Base-by-base conservation (phyloP, 1,284 basidiomycete species). In the Fomitopsis betulina region DNA sequence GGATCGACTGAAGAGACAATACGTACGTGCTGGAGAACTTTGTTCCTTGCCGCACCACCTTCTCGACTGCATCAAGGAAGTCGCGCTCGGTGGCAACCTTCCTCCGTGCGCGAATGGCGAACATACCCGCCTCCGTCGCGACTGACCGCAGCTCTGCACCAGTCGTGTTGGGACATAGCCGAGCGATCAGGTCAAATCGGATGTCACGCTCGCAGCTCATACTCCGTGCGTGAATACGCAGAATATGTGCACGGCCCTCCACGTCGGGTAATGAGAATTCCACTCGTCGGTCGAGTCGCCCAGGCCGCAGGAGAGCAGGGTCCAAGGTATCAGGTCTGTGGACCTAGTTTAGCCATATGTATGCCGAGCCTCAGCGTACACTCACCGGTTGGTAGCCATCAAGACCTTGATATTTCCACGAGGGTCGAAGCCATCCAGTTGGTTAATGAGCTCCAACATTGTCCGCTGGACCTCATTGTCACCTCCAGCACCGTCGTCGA, bases 381-480 rank as follows among this genome's bases (percentile, higher is more conserved):
- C 80, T 61, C 57, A 90, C 91, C 92, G 81, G 79, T 99, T 99
- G 10, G 97, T 99, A 37, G 97, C 97, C 97, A 99, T 99, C 57
- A 99, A 82, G 40, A 99, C 96, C 76, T 99, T 99, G 78, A 99
- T 99, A 73, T 99, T 99, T 19, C 97, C 97, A 77, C 97, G 79
- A 1, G 96, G 91, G 73, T 99, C 97, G 76, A 99, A 99, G 51
- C 97, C 97, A 70, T 99, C 96, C 65, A 99, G 78, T 75, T 99
- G 97, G 74, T 98, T 99, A 73, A 99, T 99, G 67, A 99, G 78
- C 76, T 99, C 97, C 76, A 99, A 79, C 96, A 99, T 99, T n/a
- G 96, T 99, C 71, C 97, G 79, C 76, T 99, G 97, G 39, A 99
- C 97, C 71, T 99, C 97, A 69, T 99, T 99, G 69, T 99, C 97